These are phyloP conservation scores for Hypoxylon sp. DNA, from an alignment of 2,329 filamentous ascomycete species.

Conservation along the genomic window DNA sequence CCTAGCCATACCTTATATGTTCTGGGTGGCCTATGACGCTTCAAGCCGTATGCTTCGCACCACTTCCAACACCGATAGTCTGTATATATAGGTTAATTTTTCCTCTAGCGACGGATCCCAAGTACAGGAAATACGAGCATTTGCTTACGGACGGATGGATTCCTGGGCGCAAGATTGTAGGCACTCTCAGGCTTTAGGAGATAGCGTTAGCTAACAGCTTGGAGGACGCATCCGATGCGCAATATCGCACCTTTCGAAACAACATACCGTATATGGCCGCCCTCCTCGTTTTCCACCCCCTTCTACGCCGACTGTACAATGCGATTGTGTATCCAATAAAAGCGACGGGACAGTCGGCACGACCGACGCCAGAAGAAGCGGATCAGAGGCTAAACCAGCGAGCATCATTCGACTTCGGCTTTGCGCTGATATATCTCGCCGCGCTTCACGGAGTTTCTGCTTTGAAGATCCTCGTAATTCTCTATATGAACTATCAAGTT, in stretches of 20 bases:
- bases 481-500: slow-evolving; percentile 86
- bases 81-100: slow-evolving; percentile 39
- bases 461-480: slow-evolving; percentile 84
- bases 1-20: slow-evolving; percentile 84
- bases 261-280: slow-evolving; percentile 87
- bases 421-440: slow-evolving; percentile 83
- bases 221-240: slow-evolving; percentile 88
- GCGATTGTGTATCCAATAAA: slow-evolving; percentile 61
- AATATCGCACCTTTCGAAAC: slow-evolving; percentile 87
- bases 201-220: slow-evolving; percentile 23
- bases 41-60: slow-evolving; percentile 75
- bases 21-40: slow-evolving; percentile 88
- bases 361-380: slow-evolving; percentile 60
- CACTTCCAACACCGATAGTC: background rate
- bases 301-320: slow-evolving; percentile 82
- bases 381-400: slow-evolving; percentile 77
- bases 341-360: slow-evolving; percentile 48
- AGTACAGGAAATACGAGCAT: slow-evolving; percentile 80
- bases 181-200: slow-evolving; percentile 51
- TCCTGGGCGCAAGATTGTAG: slow-evolving; percentile 87
- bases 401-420: slow-evolving; percentile 84
- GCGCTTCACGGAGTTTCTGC: slow-evolving; percentile 89
- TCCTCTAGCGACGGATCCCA: slow-evolving; percentile 79
- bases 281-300: slow-evolving; percentile 83
- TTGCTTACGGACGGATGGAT: slow-evolving; percentile 90